phyloP scores from a whole-genome alignment of 2,329 filamentous ascomycete genomes.

The Fusarium sp. region DNA sequence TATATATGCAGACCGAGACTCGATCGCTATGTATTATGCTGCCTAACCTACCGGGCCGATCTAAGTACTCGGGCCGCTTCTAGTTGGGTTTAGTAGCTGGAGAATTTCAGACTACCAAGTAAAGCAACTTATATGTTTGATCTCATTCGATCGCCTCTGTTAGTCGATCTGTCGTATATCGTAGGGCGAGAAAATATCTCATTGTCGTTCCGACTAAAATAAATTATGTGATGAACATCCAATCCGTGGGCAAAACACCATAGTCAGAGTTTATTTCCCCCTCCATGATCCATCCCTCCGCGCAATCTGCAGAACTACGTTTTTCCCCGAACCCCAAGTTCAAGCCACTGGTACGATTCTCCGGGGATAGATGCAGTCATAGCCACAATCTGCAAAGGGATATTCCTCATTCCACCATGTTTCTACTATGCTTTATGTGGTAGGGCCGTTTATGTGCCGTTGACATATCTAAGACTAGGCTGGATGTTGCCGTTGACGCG shows the following conservation, averaged over 20 bases:
- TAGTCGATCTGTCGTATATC: conserved; percentile 8
- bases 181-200: conserved; percentile 27
- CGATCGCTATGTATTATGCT: conserved; percentile 3
- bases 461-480: background rate
- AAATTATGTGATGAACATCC: background rate
- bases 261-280: conserved; percentile 33
- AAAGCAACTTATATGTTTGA: conserved; percentile 1
- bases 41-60: conserved; percentile 33
- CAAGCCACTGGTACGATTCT: conserved; percentile 35
- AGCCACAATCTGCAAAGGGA: conserved; percentile 17
- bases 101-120: background rate
- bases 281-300: background rate
- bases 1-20: conserved; percentile 19
- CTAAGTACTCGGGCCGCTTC: conserved; percentile 40
- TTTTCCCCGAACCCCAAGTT: conserved; percentile 21
- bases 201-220: conserved; percentile 19
- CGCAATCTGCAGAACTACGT: conserved; percentile 29
- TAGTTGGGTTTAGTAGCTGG: conserved; percentile 16
- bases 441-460: conserved; percentile 10
- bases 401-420: conserved; percentile 20
- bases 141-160: conserved; percentile 14
- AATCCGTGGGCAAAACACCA: background rate
- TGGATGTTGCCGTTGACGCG: background rate
- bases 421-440: background rate
- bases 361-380: conserved; percentile 7